A percentile compares a stretch with the other conserved stretches of the same genome.
Conservation (phyloP, 352 stramenopile genomes). For the Paralagenidium karlingii region DNA sequence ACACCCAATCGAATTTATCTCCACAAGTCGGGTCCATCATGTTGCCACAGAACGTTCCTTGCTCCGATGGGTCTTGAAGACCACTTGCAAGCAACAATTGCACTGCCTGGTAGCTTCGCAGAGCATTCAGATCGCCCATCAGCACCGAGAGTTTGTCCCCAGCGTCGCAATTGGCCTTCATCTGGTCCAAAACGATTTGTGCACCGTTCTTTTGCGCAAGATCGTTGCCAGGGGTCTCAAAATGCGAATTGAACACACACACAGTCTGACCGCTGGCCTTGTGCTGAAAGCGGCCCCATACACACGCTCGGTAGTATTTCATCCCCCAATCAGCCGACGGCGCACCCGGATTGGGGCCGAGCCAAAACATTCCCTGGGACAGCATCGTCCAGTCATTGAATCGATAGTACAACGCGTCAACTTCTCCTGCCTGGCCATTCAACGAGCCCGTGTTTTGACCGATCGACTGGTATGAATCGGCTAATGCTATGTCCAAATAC, state of each 20-base stretch:
- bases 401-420: constrained; percentile 55
- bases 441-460: constrained; percentile 42
- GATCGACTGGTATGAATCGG: constrained; percentile 44
- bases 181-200: constrained; percentile 44
- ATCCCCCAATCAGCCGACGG: constrained; percentile 49
- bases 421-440: constrained; percentile 38
- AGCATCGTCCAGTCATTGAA: constrained; percentile 37
- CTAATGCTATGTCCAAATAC: constrained; percentile 40
- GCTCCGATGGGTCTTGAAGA: constrained; percentile 28
- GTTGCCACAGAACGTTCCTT: constrained; percentile 54
- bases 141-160: constrained; percentile 49
- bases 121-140: constrained; percentile 60
- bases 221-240: constrained; percentile 66
- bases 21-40: constrained; percentile 40
- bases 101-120: constrained; percentile 49
- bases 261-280: constrained; percentile 39
- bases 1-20: constrained; percentile 62
- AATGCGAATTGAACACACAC: constrained; percentile 74
- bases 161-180: constrained; percentile 29
- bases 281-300: constrained; percentile 65
- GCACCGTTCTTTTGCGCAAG: constrained; percentile 52
- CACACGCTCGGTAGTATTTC: constrained; percentile 54
- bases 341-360: constrained; percentile 33
- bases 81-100: constrained; percentile 32
- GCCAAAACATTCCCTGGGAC: constrained; percentile 55